Percentiles rank a stretch among this genome's conserved stretches.
Evolutionary conservation across 2,329 filamentous ascomycete genomes (phyloP).

Genomic region (Cercospora berteroae): DNA sequence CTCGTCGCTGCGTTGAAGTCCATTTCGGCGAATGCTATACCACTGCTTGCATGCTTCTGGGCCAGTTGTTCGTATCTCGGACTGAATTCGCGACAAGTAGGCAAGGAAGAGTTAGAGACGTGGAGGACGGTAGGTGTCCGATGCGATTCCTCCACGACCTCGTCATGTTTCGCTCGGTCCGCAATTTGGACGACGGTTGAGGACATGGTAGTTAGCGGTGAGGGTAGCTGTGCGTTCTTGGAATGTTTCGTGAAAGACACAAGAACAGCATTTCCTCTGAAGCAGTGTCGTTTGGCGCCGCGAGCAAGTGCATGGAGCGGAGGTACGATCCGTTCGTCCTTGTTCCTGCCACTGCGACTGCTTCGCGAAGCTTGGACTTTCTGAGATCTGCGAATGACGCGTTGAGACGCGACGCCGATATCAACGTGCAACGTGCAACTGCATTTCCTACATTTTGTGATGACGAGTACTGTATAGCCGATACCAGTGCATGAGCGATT

Average conservation of each 20-base stretch:
- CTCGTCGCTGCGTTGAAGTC: conserved; percentile 22
- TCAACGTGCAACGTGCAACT: background rate
- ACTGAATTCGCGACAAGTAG: conserved; percentile 24
- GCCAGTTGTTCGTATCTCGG: conserved; percentile 21
- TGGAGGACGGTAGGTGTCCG: conserved; percentile 42
- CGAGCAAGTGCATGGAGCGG: background rate
- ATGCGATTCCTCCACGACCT: conserved; percentile 23
- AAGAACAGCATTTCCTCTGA: background rate
- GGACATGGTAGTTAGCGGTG: conserved; percentile 1
- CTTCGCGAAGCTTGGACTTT: conserved; percentile 5
- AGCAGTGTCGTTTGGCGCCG: background rate
- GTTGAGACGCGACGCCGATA: background rate
- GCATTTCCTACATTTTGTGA: background rate
- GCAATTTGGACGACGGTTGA: conserved; percentile 18
- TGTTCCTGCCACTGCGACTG: background rate
- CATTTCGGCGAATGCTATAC: conserved; percentile 24
- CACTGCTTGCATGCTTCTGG: background rate
- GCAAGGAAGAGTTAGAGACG: conserved; percentile 41
- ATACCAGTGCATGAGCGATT: background rate
- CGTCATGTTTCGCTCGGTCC: conserved; percentile 22
- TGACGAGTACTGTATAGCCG: background rate
- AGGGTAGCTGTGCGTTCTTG: background rate
- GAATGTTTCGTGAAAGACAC: background rate
- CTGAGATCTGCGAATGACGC: conserved; percentile 1
- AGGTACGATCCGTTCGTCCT: background rate